Percentiles rank a stretch among this genome's conserved stretches.
These are phyloP conservation scores for Ophiocordyceps polyrhachis-furcata DNA, from an alignment of 2,329 filamentous ascomycete genomes.

Conservation along the genomic window DNA sequence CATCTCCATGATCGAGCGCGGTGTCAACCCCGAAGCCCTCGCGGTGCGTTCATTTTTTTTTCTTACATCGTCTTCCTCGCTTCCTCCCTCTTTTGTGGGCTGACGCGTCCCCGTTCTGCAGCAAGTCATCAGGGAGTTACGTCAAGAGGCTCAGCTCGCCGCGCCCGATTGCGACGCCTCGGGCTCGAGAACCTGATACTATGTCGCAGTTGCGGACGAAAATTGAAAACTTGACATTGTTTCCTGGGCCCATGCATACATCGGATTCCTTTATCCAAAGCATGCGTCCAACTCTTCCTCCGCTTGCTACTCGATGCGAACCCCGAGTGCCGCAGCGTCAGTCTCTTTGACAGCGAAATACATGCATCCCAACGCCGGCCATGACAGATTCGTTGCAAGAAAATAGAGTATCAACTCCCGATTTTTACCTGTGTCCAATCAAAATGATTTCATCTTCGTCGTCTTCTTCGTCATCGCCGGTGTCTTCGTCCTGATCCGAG, in stretches of 20 bases:
- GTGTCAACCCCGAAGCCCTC: slow-evolving; percentile 85
- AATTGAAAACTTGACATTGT: neutral
- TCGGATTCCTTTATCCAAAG: neutral
- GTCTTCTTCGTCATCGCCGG: slow-evolving; percentile 26
- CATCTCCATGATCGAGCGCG: slow-evolving; percentile 92
- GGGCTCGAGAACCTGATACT: neutral
- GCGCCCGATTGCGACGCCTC: slow-evolving; percentile 20
- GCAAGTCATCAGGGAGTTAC: slow-evolving; percentile 41
- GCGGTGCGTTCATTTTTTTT: slow-evolving; percentile 41
- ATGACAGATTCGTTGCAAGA: neutral
- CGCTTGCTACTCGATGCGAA: neutral
- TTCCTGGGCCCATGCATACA: neutral
- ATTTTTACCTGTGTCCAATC: slow-evolving; percentile 26
- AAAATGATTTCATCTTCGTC: slow-evolving; percentile 31
- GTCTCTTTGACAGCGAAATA: neutral
- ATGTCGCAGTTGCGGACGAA: neutral
- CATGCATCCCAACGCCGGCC: neutral
- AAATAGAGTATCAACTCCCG: neutral
- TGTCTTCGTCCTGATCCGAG: slow-evolving; percentile 18
- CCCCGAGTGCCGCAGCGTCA: neutral
- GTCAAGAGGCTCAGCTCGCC: slow-evolving; percentile 30
- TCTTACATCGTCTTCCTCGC: neutral
- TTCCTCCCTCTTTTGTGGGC: neutral
- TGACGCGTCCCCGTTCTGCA: slow-evolving; percentile 8
- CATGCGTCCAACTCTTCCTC: neutral